Conservation (phyloP, 768 basidiomycete genomes). For the Panaeolus cyanescens region DNA sequence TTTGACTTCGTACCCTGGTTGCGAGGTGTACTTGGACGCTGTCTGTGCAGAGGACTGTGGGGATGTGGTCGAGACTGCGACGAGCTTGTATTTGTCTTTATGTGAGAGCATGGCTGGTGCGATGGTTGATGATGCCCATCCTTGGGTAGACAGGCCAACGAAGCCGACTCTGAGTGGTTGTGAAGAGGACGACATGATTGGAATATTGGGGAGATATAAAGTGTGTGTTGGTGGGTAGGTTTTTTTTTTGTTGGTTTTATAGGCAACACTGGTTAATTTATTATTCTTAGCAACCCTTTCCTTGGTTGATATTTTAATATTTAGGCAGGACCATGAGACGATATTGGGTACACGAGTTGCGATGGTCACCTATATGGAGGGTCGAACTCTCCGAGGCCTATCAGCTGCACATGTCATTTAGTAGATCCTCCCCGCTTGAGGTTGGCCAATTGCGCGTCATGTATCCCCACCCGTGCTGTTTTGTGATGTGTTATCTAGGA, state of each 20-base stretch:
- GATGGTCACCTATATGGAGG: background rate
- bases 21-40: conserved; percentile 28
- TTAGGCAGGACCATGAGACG: no score
- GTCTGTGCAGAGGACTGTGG: conserved; percentile 28
- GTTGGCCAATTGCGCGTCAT: no score
- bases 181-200: background rate
- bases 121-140: conserved; percentile 31
- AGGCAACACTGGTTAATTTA: background rate
- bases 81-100: conserved; percentile 26
- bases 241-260: background rate
- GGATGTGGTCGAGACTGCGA: conserved; percentile 36
- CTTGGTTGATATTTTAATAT: conserved; percentile 1
- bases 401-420: no score
- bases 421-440: no score
- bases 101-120: conserved; percentile 26
- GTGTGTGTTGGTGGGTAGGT: background rate
- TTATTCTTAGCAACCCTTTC: background rate
- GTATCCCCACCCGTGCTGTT: no score
- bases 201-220: background rate
- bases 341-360: no score
- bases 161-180: conserved; percentile 26
- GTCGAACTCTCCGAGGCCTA: background rate
- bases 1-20: conserved; percentile 27
- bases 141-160: conserved; percentile 33
- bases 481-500: no score